Base-by-base conservation (phyloP, 257 asterid species). In the Solanum lycopersicoides region DNA sequence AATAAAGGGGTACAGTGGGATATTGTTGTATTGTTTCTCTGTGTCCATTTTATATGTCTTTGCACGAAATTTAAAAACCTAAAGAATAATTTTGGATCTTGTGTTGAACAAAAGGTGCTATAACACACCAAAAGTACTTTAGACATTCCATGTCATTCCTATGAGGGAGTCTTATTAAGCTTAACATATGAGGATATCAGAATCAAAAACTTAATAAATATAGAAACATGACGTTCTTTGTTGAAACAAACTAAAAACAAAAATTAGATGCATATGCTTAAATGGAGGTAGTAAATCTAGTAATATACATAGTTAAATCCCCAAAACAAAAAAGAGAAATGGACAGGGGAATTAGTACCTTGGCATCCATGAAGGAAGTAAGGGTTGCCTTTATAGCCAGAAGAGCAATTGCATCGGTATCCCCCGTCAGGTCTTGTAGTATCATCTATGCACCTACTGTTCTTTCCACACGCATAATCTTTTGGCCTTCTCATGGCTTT, bases 321-420 rank as follows among this genome's bases (percentile, higher is more conserved):
- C 16, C 7, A 39, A 3, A 74, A 37, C 1, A 28, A 14, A 30
- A 30, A 14, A 13, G 37, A 12, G 76, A 34, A 44, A 13, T 42
- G 83, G 12, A 20, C 21, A 23, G 12, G 12, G 82, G 35, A 41
- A 75, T 69, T 21, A 5, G 60, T 85, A 92, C 93, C 91, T 87
- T 88, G 86, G 88, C 93, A 91, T 65, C 93, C 94, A 11, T 86
- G 30, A 44, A 41, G 79, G 13, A 89, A 76, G 69, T 92, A 92
- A 45, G 94, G 91, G 47, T 91, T 92, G 32, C 93, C 94, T 66
- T 10, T 9, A 63, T 87, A 91, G 25, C 94, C 91, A 7, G 25
- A 12, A 32, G 34, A 45, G 82, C 93, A 92, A 25, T 18, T 5
- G 60, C 92, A 91, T 23, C 65, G 34, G 37, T 91, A 91, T 45